Base-by-base conservation (phyloP, 1,284 basidiomycete genomes). In the Tylopilus orsonianus region DNA sequence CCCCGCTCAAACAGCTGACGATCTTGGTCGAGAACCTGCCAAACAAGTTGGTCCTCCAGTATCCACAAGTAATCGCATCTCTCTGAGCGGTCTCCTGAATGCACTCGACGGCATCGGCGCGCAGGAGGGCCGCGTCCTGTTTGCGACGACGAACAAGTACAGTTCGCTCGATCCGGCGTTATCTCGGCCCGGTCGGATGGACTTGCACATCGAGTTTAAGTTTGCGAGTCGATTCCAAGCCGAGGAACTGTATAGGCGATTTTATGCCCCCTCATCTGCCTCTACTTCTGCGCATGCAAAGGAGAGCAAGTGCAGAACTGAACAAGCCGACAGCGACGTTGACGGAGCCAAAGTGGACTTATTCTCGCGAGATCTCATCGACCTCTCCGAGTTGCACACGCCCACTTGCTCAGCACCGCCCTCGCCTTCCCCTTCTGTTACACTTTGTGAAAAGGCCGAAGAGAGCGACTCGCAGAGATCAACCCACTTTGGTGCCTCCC, bases 91-190 rank as follows among this genome's bases (percentile, higher is more conserved):
- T 9, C 73, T 90, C 7, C 74, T 90, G 10, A 87, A 87, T 41
- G 83, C 84, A 8, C 77, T 90, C 12, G 87, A 90, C 55, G 87
- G 87, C 26, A 79, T 89, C 43, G 81, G 77, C 8, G 85, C 86
- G 1, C 83, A 85, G 57, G 87, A 90, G 67, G 87, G 87, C 12
- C 80, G 87, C 0, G 77, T 90, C 36, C 72, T 90, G 2, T 87
- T 87, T 49, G 87, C 87, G 3, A 89, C 87, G 0, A 90, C 87
- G 3, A 90, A 90, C 69, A 79, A 83, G 53, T 83, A 84, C 63
- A 56, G 64, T 8, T 70, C 77, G 5, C 78, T 90, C 16, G 87
- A 90, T 53, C 75, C 85, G 2, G 88, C 88, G 1, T 74, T 90
- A 19, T 80, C 78, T 54, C 79, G 88, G n/a, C 84, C 87, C 3